Conservation (phyloP, 345 rosid species). For the Toxicodendron radicans region DNA sequence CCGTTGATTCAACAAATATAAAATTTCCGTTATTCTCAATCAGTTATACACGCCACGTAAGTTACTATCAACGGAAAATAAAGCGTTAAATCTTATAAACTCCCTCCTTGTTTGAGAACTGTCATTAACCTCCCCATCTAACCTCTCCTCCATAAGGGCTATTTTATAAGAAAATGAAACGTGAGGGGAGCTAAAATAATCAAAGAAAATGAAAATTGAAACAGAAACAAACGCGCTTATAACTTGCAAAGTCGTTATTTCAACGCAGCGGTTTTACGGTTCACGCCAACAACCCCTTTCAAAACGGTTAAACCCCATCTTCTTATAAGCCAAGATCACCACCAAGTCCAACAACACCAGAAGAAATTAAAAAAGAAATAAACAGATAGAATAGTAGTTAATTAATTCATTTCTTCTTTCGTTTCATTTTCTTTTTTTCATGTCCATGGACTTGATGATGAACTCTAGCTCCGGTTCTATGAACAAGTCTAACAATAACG, state of each 20-base stretch:
- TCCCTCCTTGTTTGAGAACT: no score
- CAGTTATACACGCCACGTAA: background rate
- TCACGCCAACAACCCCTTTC: conserved; percentile 47
- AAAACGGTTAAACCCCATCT: conserved; percentile 27
- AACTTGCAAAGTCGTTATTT: conserved; percentile 31
- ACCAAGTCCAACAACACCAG: no score
- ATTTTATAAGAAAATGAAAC: no score
- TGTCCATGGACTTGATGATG: conserved; percentile 2
- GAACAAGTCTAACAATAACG: conserved; percentile 3
- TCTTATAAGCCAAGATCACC: background rate
- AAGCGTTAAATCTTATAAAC: no score
- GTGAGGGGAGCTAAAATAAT: no score
- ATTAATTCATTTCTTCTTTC: background rate
- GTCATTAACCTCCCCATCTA: no score
- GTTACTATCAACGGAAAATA: background rate
- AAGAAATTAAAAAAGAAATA: background rate
- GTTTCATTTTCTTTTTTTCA: background rate
- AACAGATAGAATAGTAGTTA: background rate
- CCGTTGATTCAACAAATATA: background rate
- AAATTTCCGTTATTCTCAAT: conserved; percentile 2
- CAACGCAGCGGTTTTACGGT: conserved; percentile 51
- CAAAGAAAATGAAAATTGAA: background rate
- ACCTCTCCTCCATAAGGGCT: no score
- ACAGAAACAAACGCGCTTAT: conserved; percentile 29
- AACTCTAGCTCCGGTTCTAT: conserved; percentile 5